A percentile compares a stretch with the other conserved stretches of the same genome.
These are phyloP conservation scores for Septoria petroselini DNA, from an alignment of 2,329 filamentous ascomycete species.

Conservation along the genomic window DNA sequence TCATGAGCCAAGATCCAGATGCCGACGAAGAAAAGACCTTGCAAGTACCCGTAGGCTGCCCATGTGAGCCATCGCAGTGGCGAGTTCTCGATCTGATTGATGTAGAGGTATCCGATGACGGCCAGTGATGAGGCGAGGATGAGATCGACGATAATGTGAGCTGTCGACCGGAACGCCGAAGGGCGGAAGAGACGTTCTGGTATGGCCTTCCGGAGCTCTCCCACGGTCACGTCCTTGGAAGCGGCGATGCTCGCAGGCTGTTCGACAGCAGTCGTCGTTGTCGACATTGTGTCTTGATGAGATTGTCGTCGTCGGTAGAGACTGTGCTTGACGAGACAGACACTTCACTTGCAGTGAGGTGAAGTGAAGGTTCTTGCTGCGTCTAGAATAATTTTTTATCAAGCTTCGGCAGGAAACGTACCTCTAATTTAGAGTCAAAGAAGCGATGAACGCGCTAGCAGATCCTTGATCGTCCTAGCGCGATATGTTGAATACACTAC, in stretches of 20 bases:
- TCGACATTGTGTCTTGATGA: neutral
- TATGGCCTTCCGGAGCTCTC: slow-evolving; percentile 12
- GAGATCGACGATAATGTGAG: slow-evolving; percentile 14
- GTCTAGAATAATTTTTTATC: neutral
- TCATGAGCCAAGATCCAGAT: slow-evolving; percentile 71
- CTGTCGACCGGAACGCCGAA: slow-evolving; percentile 7
- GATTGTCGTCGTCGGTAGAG: no score
- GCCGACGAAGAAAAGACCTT: slow-evolving; percentile 61
- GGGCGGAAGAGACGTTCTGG: slow-evolving; percentile 17
- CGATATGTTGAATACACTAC: neutral
- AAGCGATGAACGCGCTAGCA: neutral
- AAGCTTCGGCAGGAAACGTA: neutral
- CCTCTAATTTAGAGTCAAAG: neutral
- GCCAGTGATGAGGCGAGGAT: slow-evolving; percentile 12
- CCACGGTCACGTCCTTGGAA: neutral
- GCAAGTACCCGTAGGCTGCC: slow-evolving; percentile 57
- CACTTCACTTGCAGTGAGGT: neutral
- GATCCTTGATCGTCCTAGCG: neutral
- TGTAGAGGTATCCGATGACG: slow-evolving; percentile 4
- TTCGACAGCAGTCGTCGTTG: neutral
- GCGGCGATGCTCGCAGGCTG: neutral
- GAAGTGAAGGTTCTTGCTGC: neutral
- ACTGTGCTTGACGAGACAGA: neutral
- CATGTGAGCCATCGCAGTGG: slow-evolving; percentile 14
- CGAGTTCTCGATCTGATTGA: slow-evolving; percentile 4